phyloP scores from a whole-genome alignment of 1,139 yeast genomes.

The Taphrina deformans region DNA sequence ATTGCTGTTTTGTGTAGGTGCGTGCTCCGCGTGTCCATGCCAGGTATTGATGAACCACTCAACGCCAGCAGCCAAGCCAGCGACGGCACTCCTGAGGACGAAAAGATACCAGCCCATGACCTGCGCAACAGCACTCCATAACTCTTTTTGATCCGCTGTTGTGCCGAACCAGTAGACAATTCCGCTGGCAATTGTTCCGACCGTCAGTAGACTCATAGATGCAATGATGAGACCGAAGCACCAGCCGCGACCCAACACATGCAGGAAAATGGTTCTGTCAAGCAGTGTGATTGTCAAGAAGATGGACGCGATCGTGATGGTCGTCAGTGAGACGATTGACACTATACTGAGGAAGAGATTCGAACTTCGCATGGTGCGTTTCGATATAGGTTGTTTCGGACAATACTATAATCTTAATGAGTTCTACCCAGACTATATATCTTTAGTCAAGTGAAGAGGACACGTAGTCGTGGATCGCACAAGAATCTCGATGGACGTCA shows the following conservation, averaged over 20 bases:
- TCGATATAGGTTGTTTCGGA: neutral
- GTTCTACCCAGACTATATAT: no score
- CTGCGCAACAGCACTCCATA: neutral
- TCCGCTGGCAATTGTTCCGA: neutral
- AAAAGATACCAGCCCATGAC: neutral
- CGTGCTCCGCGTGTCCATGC: neutral
- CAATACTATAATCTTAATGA: no score
- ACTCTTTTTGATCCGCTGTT: neutral
- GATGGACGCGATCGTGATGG: neutral
- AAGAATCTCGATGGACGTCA: neutral
- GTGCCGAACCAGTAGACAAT: constrained; percentile 11
- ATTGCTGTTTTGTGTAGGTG: no score
- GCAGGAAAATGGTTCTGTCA: neutral
- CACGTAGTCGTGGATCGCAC: neutral
- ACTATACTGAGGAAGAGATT: neutral
- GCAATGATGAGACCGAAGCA: constrained; percentile 16
- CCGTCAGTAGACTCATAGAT: neutral
- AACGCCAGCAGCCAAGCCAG: neutral
- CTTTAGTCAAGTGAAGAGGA: no score
- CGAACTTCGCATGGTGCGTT: constrained; percentile 1
- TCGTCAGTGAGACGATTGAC: neutral
- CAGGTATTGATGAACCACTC: constrained; percentile 1
- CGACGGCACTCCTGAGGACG: neutral
- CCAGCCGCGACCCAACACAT: neutral
- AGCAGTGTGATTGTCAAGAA: neutral